Conservation (phyloP, 2,329 filamentous ascomycete genomes). For the Ascochyta clinopodiicola region DNA sequence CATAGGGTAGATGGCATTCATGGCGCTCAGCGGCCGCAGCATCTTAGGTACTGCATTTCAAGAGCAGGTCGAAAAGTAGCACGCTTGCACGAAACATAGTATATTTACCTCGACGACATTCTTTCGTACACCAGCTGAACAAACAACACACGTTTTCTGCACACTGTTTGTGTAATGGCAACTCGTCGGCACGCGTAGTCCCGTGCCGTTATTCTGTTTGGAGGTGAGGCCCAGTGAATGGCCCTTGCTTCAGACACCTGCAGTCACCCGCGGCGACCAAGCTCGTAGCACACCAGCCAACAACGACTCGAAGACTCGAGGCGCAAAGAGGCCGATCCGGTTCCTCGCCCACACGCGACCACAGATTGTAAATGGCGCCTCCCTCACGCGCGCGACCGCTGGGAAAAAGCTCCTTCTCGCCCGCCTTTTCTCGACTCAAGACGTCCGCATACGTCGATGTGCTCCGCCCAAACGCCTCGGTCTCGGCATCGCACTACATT, state of each 20-base stretch:
- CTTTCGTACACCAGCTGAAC: not conserved
- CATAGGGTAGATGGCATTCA: not conserved
- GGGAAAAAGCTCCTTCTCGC: slow-evolving; percentile 73
- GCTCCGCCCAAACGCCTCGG: slow-evolving; percentile 39
- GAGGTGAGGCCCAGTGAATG: not conserved
- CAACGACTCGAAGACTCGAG: not conserved
- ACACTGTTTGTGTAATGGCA: not conserved
- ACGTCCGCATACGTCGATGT: slow-evolving; percentile 69
- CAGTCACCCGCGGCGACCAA: not conserved
- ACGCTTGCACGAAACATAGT: not conserved
- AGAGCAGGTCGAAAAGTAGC: not conserved
- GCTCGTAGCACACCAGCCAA: not conserved
- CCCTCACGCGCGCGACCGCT: slow-evolving; percentile 61
- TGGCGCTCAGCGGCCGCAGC: not conserved
- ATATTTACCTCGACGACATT: not conserved
- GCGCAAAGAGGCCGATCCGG: not conserved
- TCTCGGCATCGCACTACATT: slow-evolving; percentile 53
- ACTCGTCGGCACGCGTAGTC: not conserved
- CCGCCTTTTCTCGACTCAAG: slow-evolving; percentile 71
- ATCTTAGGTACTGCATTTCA: not conserved
- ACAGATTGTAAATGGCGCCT: slow-evolving; percentile 36
- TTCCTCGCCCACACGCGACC: not conserved
- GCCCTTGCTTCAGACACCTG: not conserved
- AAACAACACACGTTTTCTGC: not conserved
- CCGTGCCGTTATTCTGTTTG: not conserved